Conservation (phyloP, 805 yeast genomes). For the Zygotorulaspora florentina region DNA sequence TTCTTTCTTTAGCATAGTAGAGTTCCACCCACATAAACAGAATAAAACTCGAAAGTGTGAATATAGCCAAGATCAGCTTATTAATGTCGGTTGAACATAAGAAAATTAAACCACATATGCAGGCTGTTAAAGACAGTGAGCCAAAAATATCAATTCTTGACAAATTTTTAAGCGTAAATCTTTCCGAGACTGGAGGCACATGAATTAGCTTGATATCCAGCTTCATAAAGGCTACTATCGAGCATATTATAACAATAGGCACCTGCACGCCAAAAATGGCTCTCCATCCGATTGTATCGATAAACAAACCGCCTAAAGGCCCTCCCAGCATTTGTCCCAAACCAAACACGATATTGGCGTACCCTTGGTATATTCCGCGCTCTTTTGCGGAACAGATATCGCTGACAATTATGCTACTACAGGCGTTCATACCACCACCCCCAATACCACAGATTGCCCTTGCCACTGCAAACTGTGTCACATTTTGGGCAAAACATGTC, state of each 20-base stretch:
- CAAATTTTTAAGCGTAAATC: constrained; percentile 44
- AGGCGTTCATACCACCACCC: constrained; percentile 81
- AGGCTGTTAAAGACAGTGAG: constrained; percentile 52
- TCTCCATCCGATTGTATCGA: constrained; percentile 64
- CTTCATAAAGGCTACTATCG: constrained; percentile 36
- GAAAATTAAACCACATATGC: constrained; percentile 44
- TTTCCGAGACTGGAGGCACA: constrained; percentile 47
- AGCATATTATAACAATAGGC: constrained; percentile 41
- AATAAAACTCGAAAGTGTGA: constrained; percentile 32
- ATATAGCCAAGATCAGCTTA: constrained; percentile 36
- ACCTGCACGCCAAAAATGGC: constrained; percentile 48
- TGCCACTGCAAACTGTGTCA: constrained; percentile 45
- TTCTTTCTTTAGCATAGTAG: constrained; percentile 45
- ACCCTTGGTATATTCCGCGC: constrained; percentile 78
- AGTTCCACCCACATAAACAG: constrained; percentile 35
- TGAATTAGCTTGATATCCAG: constrained; percentile 44
- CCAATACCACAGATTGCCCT: constrained; percentile 81
- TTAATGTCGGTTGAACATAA: constrained; percentile 49
- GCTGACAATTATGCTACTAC: constrained; percentile 69
- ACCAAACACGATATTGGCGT: constrained; percentile 72
- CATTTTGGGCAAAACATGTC: constrained; percentile 36
- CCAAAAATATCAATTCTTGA: constrained; percentile 67
- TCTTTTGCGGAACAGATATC: constrained; percentile 73
- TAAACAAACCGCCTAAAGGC: constrained; percentile 55
- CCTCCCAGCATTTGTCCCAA: constrained; percentile 74